These are phyloP conservation scores for Leucocoprinus sp. DNA, from an alignment of 768 basidiomycete genomes.

Conservation along the genomic window DNA sequence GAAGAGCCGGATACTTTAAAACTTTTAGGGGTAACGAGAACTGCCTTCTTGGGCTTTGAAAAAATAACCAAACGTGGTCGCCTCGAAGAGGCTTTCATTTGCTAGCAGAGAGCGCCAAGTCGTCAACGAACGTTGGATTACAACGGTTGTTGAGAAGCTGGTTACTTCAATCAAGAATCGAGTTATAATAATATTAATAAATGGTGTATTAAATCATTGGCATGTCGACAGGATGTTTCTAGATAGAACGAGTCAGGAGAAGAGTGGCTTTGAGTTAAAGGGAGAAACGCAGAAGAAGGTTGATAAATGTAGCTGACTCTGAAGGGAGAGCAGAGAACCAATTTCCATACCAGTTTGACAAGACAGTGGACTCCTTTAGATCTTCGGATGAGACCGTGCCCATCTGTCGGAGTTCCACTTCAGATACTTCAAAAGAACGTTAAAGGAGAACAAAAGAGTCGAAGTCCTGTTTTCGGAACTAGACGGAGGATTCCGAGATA, in stretches of 20 bases:
- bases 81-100: neutral
- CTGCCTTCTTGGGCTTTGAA: neutral
- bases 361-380: neutral
- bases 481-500: too few relatives aligned
- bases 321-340: neutral
- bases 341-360: neutral
- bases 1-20: slow-evolving; percentile 6
- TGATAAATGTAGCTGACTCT: neutral
- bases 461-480: too few relatives aligned
- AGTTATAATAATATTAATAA: neutral
- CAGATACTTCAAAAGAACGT: too few relatives aligned
- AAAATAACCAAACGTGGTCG: neutral
- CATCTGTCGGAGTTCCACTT: too few relatives aligned
- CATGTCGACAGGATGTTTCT: slow-evolving; percentile 1
- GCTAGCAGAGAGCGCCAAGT: neutral
- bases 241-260: neutral
- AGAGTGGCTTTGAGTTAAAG: neutral
- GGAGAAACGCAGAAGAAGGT: neutral
- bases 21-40: neutral
- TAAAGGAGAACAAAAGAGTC: too few relatives aligned
- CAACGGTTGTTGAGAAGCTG: neutral
- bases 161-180: neutral
- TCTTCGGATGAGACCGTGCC: too few relatives aligned
- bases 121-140: neutral
- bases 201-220: neutral